These are phyloP conservation scores for Globisporangium cederbergense DNA, from an alignment of 352 stramenopile genomes.

Conservation along the genomic window DNA sequence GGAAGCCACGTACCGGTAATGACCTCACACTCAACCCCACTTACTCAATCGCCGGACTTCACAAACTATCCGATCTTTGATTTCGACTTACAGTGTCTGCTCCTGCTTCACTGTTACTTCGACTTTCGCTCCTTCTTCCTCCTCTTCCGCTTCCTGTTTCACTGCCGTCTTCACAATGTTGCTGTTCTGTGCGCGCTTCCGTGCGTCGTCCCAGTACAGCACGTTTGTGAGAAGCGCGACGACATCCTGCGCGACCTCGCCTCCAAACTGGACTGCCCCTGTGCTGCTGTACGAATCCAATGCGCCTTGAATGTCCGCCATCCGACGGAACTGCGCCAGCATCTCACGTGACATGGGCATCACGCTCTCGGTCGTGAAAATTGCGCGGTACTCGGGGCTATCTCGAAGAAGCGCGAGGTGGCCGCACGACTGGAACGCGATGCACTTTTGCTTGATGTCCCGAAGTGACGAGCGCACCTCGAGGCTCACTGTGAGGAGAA, in stretches of 20 bases:
- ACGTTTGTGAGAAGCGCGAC: slow-evolving; percentile 64
- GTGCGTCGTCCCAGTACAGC: slow-evolving; percentile 59
- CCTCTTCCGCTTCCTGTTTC: not conserved
- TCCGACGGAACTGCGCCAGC: slow-evolving; percentile 54
- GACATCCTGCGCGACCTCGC: slow-evolving; percentile 77
- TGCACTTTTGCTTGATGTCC: slow-evolving; percentile 40
- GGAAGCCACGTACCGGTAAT: not conserved
- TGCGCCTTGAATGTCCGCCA: slow-evolving; percentile 81
- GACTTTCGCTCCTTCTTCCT: not conserved
- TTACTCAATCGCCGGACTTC: not conserved
- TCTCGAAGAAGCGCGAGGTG: slow-evolving; percentile 77
- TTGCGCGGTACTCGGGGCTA: slow-evolving; percentile 45
- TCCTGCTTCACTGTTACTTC: slow-evolving; percentile 2
- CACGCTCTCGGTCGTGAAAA: slow-evolving; percentile 56
- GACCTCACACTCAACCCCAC: not conserved
- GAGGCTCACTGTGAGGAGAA: slow-evolving; percentile 71
- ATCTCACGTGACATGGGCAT: slow-evolving; percentile 51
- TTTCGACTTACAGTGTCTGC: slow-evolving; percentile 1
- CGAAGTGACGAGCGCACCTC: slow-evolving; percentile 57
- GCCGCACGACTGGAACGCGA: slow-evolving; percentile 38
- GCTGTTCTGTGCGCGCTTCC: slow-evolving; percentile 40
- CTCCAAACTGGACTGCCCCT: slow-evolving; percentile 71
- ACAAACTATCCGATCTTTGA: not conserved
- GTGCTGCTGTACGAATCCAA: slow-evolving; percentile 57
- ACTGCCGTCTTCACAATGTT: slow-evolving; percentile 4